phyloP scores from a whole-genome alignment of 805 yeast genomes.

The Saccharomycopsis guyanensis region DNA sequence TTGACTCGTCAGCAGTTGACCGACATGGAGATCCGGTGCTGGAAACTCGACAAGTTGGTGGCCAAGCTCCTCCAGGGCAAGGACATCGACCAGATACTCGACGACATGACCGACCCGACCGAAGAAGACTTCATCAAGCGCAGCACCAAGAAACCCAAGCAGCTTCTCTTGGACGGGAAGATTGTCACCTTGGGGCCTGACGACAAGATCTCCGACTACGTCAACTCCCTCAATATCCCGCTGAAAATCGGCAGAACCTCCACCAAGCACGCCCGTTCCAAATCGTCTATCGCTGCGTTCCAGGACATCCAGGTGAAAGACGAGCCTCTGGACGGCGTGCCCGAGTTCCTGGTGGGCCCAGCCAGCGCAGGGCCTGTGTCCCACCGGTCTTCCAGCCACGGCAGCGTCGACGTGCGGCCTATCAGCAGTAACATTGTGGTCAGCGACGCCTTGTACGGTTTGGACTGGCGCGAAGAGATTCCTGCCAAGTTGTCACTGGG shows the following conservation, averaged over 20 bases:
- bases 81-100: constrained; percentile 35
- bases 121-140: constrained; percentile 15
- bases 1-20: constrained; percentile 76
- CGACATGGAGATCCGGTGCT: constrained; percentile 55
- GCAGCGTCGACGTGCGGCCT: constrained; percentile 7
- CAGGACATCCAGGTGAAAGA: neutral
- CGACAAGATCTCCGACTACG: constrained; percentile 15
- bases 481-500: constrained; percentile 22
- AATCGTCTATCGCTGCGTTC: neutral
- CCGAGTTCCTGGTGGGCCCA: neutral
- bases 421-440: constrained; percentile 1
- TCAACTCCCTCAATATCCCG: constrained; percentile 13
- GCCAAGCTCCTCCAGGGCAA: constrained; percentile 38
- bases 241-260: neutral
- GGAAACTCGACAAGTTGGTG: constrained; percentile 39
- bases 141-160: constrained; percentile 16
- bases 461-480: constrained; percentile 54
- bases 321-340: neutral
- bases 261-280: constrained; percentile 2
- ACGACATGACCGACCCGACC: constrained; percentile 18
- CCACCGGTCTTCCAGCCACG: neutral
- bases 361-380: neutral
- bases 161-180: constrained; percentile 8
- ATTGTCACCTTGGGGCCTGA: constrained; percentile 19
- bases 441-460: constrained; percentile 41